Evolutionary conservation across 768 basidiomycete genomes (phyloP), one percentile per base, ranked within the genome.

Genomic region (Daedaleopsis sinensis): DNA sequence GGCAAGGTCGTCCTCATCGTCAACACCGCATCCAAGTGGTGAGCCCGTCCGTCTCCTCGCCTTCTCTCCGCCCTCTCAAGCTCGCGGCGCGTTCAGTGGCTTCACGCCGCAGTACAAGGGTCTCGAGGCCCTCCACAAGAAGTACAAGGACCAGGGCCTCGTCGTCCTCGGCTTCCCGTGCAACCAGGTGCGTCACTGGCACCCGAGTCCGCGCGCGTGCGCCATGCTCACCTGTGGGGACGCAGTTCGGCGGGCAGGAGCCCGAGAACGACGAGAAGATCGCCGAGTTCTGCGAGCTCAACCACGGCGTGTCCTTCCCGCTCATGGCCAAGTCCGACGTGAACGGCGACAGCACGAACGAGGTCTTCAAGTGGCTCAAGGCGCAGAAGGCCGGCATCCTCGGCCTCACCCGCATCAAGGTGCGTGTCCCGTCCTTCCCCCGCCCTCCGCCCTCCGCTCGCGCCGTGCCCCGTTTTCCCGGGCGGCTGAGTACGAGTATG

Each of bases 311-410:
- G 27, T 85, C 84, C 8, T 96, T 96, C 80, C 93, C 93, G 12
- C 76, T 98, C 52, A 91, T 93, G 88, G 90, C 87, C 78, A 98
- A 96, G 77, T 90, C 90, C 19, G 92, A 97, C 54, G 96, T 97
- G 43, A 98, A 97, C 72, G 95, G 95, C 3, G 86, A 89, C 66
- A 77, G 82, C 65, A 86, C 91, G 60, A 94, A 94, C 75, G 84
- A 90, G 66, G 89, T 94, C 0, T 96, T 82, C 80, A 83, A 89
- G 60, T 95, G 86, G 84, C 81, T 96, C 65, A 96, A 97, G 79
- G 76, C 79, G 27, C 79, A 93, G 74, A 93, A 93, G 72, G 67
- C 90, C 5, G 91, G 90, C 3, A 65, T 93, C 23, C 69, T 93
- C 52, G 90, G 91, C 18, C 74, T 91, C 51, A 79, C 82, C 1